These are phyloP conservation scores for Rutidosis leptorrhynchoides DNA, from an alignment of 129 eudicot species.

Conservation along the genomic window DNA sequence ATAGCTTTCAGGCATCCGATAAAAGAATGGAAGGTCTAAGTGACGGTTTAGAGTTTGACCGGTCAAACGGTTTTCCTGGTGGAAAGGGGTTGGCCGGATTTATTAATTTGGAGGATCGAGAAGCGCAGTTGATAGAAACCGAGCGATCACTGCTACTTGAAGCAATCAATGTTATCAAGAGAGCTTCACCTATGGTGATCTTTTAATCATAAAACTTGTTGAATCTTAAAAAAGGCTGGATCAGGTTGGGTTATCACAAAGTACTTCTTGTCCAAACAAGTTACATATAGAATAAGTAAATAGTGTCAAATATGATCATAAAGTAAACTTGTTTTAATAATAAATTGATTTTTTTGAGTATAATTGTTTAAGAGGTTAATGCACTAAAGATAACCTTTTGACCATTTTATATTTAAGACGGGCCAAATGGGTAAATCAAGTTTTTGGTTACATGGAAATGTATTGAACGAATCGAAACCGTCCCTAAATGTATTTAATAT, in stretches of 20 bases:
- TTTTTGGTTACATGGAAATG: background rate
- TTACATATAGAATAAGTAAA: background rate
- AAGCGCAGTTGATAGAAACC: constrained; percentile 49
- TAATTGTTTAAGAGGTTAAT: background rate
- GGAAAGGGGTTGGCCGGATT: constrained; percentile 49
- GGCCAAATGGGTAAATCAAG: background rate
- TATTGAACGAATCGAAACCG: background rate
- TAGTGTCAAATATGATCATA: background rate
- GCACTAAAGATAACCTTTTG: background rate
- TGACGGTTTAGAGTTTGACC: constrained; percentile 32
- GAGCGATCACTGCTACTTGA: constrained; percentile 70
- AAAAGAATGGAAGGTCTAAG: constrained; percentile 24
- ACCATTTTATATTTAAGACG: background rate
- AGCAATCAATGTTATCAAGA: constrained; percentile 57
- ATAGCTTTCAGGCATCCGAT: constrained; percentile 31
- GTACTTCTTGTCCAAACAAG: background rate
- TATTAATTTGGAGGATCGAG: constrained; percentile 61
- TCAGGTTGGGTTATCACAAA: background rate
- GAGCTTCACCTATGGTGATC: constrained; percentile 98
- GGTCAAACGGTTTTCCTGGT: constrained; percentile 45
- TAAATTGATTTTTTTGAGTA: background rate
- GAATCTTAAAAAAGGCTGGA: background rate
- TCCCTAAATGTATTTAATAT: background rate
- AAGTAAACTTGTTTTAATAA: background rate
- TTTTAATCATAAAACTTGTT: constrained; percentile 48